Evolutionary conservation across 768 basidiomycete genomes (phyloP).

Genomic region (Asterophora parasitica): DNA sequence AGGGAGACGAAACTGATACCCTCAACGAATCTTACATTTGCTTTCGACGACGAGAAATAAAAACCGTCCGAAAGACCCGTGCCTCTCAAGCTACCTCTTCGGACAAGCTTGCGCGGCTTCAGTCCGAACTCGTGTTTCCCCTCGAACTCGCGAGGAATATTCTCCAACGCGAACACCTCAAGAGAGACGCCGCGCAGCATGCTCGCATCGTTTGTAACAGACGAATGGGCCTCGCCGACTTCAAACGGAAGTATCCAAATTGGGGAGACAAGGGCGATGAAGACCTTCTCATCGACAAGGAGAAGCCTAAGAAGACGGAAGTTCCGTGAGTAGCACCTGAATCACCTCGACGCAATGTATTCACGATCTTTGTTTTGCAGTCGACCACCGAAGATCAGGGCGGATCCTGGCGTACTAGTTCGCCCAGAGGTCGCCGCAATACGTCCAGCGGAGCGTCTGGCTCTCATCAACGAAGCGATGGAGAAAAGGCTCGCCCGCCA

Average conservation of each 20-base stretch:
- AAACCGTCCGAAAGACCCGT: slow-evolving; percentile 89
- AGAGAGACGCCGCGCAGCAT: slow-evolving; percentile 56
- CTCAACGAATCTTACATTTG: slow-evolving; percentile 93
- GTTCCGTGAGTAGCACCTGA: slow-evolving; percentile 21
- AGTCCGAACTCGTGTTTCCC: slow-evolving; percentile 67
- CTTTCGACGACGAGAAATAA: slow-evolving; percentile 92
- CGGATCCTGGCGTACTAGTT: slow-evolving; percentile 32
- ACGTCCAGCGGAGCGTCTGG: slow-evolving; percentile 61
- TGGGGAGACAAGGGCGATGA: slow-evolving; percentile 64
- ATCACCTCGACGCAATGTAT: not conserved
- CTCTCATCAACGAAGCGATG: slow-evolving; percentile 53
- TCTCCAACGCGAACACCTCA: slow-evolving; percentile 67
- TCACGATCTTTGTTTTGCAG: slow-evolving; percentile 26
- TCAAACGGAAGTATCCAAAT: slow-evolving; percentile 69
- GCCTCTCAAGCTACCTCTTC: slow-evolving; percentile 87
- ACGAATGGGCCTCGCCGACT: slow-evolving; percentile 65
- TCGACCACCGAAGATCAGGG: slow-evolving; percentile 50
- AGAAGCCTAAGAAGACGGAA: slow-evolving; percentile 57
- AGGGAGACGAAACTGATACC: slow-evolving; percentile 84
- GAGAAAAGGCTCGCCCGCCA: slow-evolving; percentile 54
- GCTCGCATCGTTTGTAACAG: slow-evolving; percentile 71
- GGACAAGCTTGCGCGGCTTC: slow-evolving; percentile 80
- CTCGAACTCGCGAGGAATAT: slow-evolving; percentile 68
- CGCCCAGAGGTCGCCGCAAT: slow-evolving; percentile 44
- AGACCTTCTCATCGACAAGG: slow-evolving; percentile 68